These are phyloP conservation scores for Lathyrus aphaca DNA, from an alignment of 306 rosid species.

Conservation along the genomic window DNA sequence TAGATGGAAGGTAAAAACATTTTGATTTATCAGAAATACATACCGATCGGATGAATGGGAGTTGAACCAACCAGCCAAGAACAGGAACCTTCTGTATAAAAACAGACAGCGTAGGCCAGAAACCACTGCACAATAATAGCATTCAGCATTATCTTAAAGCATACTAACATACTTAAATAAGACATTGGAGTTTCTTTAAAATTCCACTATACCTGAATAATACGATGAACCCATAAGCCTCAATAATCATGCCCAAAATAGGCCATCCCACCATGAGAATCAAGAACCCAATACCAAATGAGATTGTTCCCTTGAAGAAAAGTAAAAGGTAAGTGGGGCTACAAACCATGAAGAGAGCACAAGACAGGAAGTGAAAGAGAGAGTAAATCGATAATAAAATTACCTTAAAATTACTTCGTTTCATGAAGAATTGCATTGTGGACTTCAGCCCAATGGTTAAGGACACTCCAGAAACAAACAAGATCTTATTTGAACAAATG, in stretches of 20 bases:
- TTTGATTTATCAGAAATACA: constrained; percentile 36
- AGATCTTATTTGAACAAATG: constrained; percentile 70
- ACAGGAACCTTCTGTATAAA: constrained; percentile 86
- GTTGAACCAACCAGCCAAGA: constrained; percentile 91
- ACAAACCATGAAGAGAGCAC: constrained; percentile 15
- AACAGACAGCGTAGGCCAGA: constrained; percentile 96
- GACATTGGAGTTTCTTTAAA: background rate
- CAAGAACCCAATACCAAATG: constrained; percentile 85
- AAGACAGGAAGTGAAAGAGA: constrained; percentile 8
- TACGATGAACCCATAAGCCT: constrained; percentile 83
- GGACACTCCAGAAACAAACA: constrained; percentile 91
- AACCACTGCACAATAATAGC: constrained; percentile 71
- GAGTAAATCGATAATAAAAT: constrained; percentile 21
- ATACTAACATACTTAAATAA: constrained; percentile 16
- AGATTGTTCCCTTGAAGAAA: constrained; percentile 73
- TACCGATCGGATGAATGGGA: constrained; percentile 82
- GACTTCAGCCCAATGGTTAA: constrained; percentile 87
- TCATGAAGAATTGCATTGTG: constrained; percentile 91
- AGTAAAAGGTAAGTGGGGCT: background rate
- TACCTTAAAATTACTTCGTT: constrained; percentile 88
- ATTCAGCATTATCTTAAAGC: constrained; percentile 38
- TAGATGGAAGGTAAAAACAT: constrained; percentile 12
- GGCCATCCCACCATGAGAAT: constrained; percentile 92
- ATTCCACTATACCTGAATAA: constrained; percentile 73
- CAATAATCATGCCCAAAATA: constrained; percentile 85